phyloP scores from a whole-genome alignment of 2,329 filamentous ascomycete species.

The Fusarium brevicatenulatum region DNA sequence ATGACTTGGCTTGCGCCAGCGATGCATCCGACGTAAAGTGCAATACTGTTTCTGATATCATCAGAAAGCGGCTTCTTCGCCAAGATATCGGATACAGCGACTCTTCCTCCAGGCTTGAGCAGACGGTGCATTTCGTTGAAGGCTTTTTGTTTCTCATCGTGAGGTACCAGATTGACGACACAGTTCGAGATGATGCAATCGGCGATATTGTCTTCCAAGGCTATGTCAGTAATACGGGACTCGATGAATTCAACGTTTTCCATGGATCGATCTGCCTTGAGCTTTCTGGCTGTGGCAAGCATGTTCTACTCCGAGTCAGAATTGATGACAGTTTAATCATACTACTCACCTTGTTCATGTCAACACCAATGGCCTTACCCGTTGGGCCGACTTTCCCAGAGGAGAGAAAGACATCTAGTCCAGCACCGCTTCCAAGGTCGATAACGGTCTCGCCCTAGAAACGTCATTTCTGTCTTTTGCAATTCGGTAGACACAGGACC shows the following conservation, averaged over 20 bases:
- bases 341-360: slow-evolving; percentile 4
- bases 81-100: slow-evolving; percentile 70
- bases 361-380: not conserved
- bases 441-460: not conserved
- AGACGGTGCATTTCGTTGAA: slow-evolving; percentile 69
- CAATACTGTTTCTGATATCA: slow-evolving; percentile 59
- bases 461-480: rapidly evolving
- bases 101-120: slow-evolving; percentile 64
- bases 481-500: rapidly evolving
- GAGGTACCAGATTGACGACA: slow-evolving; percentile 68
- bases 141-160: slow-evolving; percentile 60
- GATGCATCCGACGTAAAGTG: slow-evolving; percentile 69
- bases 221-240: not conserved
- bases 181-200: slow-evolving; percentile 68
- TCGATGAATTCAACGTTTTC: not conserved
- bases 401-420: not conserved
- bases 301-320: not conserved
- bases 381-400: not conserved
- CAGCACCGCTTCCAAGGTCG: slow-evolving; percentile 12
- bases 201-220: not conserved
- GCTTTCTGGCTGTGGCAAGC: not conserved
- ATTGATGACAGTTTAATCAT: rapidly evolving
- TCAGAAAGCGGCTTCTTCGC: slow-evolving; percentile 59
- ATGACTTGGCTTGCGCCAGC: slow-evolving; percentile 63
- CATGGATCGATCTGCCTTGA: not conserved